Percentiles rank a stretch among this genome's conserved stretches.
These are phyloP conservation scores for Apiospora hydei DNA, from an alignment of 2,329 filamentous ascomycete species.

Conservation along the genomic window DNA sequence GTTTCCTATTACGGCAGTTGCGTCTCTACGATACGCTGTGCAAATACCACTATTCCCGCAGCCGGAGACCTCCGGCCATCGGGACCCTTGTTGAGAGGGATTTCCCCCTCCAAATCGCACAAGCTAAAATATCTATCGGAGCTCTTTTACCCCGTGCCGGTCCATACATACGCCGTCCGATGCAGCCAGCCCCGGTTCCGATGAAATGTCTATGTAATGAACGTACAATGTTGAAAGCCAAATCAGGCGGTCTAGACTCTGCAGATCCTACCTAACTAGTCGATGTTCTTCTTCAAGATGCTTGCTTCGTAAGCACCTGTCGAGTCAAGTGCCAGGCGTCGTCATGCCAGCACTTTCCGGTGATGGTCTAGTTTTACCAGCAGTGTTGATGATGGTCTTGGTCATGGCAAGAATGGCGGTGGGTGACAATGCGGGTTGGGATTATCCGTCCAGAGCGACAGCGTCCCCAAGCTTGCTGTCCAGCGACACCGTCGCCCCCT, in stretches of 20 bases:
- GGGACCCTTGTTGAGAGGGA: constrained; percentile 17
- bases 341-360: not conserved
- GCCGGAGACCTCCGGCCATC: not conserved
- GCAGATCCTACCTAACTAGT: not conserved
- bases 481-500: constrained; percentile 32
- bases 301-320: not conserved
- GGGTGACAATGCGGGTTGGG: not conserved
- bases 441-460: not conserved
- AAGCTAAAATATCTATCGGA: not conserved
- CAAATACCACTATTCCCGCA: not conserved
- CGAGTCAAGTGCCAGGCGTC: not conserved
- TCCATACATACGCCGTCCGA: constrained; percentile 13
- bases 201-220: constrained; percentile 11
- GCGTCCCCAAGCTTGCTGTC: constrained; percentile 16
- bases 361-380: not conserved
- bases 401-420: too few relatives aligned
- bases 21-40: not conserved
- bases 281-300: not conserved
- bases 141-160: constrained; percentile 9
- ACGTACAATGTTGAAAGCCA: constrained; percentile 3
- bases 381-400: not conserved
- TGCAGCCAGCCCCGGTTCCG: constrained; percentile 14
- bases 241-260: not conserved
- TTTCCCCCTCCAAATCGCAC: constrained; percentile 6
- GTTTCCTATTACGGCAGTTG: constrained; percentile 15